Base-by-base conservation (phyloP, 495 filamentous ascomycete genomes). In the Tetracladium marchalianum region DNA sequence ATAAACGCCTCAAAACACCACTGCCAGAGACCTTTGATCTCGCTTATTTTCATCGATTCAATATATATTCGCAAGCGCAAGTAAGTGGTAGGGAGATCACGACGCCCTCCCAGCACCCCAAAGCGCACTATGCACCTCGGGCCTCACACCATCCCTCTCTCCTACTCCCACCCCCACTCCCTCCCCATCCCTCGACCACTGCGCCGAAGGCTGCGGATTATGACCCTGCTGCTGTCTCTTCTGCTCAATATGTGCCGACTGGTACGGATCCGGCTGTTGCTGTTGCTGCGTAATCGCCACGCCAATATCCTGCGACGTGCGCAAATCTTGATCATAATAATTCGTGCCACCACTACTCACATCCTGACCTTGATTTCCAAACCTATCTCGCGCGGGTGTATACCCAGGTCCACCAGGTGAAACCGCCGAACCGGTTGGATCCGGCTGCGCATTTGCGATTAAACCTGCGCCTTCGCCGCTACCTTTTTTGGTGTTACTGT, bases 381-480 rank as follows among this genome's bases (percentile, higher is more conserved):
- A 59, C 12, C 52, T 24, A 15, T 55, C 43, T 18, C 41, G 32
- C 3, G 53, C 47, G 22, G 52, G 56, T 0, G 49, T 40, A 41
- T 59, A 59, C 19, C 43, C 36, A 19, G 58, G 55, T 8, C 59
- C 56, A 6, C 53, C 32, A 11, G 52, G 48, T 31, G 16, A 39
- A 34, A 37, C 49, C 8, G 45, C 53, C 7, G 35, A 44, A 33
- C 53, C 61, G 7, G 51, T 53, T 9, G 68, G 67, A 35, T 68
- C 65, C 7, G 68, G 65, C 44, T 73, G 70, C 8, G 70, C 70
- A 41, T 74, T 49, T 6, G 56, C 59, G 32, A 74, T 72, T 42
- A 74, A 51, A 4, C 67, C 69, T 12, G 65, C 68, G 12, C 60
- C 60, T 51, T 74, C 70, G 27, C 72, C 69, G 24, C 38, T 52